Percentiles rank a stretch among this genome's conserved stretches.
Evolutionary conservation across 1,284 basidiomycete genomes (phyloP).

Genomic region (Cryptococcus sp.): DNA sequence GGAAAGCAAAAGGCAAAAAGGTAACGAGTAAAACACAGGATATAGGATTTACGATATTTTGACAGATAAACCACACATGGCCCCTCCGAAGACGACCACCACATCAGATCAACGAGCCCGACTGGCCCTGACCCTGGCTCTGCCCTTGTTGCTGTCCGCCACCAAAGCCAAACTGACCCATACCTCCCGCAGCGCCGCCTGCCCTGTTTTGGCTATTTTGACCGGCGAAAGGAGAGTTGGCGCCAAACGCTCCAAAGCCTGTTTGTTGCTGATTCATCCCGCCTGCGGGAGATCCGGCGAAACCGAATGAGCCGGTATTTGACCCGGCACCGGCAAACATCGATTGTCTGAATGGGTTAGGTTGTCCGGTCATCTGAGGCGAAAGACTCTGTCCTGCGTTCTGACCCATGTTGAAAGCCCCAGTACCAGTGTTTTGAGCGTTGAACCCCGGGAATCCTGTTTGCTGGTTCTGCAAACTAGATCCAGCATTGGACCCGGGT

Average conservation of each 20-base stretch:
- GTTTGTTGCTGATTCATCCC: conserved; percentile 4
- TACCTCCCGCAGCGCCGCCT: background rate
- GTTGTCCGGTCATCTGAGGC: conserved; percentile 56
- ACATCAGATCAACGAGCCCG: conserved; percentile 15
- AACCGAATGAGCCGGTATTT: background rate
- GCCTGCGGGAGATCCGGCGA: background rate
- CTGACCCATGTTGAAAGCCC: conserved; percentile 2
- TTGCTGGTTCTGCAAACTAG: conserved; percentile 17
- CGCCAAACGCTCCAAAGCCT: conserved; percentile 33
- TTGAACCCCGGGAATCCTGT: conserved; percentile 28
- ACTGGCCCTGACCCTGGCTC: conserved; percentile 9
- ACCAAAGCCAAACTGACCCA: conserved; percentile 21
- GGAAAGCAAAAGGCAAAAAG: too few relatives aligned
- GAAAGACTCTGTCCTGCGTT: conserved; percentile 4
- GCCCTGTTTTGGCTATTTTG: conserved; percentile 25
- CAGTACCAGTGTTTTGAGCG: background rate
- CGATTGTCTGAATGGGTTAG: conserved; percentile 45
- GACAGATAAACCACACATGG: too few relatives aligned
- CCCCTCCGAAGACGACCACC: background rate
- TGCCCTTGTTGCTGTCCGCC: conserved; percentile 6
- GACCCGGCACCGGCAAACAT: conserved; percentile 3
- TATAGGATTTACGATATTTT: too few relatives aligned
- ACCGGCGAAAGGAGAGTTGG: conserved; percentile 33
- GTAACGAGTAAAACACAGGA: too few relatives aligned
- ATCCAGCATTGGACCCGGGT: conserved; percentile 3